Evolutionary conservation across 331 rosid genomes (phyloP), one percentile per base, ranked within the genome.

Genomic region (Quercus lobata): DNA sequence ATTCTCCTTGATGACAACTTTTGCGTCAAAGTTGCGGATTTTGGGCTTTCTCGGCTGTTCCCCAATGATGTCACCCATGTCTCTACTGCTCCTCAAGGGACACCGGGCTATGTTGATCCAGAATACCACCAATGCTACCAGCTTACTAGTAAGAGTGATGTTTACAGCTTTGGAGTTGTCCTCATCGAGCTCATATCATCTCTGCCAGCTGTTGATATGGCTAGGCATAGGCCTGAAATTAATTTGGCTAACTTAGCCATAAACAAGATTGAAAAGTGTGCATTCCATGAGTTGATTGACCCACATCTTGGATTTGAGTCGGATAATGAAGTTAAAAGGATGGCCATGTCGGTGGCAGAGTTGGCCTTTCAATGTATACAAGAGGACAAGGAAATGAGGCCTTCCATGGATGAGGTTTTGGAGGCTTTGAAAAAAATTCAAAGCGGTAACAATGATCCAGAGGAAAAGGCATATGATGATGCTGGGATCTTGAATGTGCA

Each of bases 41-140:
- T 90, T 55, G 96, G 98, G 7, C 89, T 93, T 18, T 91, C 98
- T 16, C 75, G 96, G 29, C 60, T 92, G 74, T 83, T 91, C 78
- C 96, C 98, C 2, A 44, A 16, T 0, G 84, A 93, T 56, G 89
- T 84, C 25, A 85, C 88, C 5, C 98, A 93, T 63, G 91, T 90
- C 21, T 93, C 98, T 7, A 93, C 96, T 4, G 86, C 90, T 56
- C 96, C 98, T 74, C 97, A 91, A 62, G 98, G 98, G 11, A 90
- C 95, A 6, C 97, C 95, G 0, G 98, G 98, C 6, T 89, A 91
- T 27, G 86, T 91, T 15, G 97, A 93, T 29, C 97, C 97, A 29
- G 93, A 90, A 76, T 89, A 91, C 58, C 84, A 86, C 56, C 87
- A 76, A 21, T 86, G 87, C 72, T 89, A 86, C 71, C 89, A 88